Evolutionary conservation across 2,329 filamentous ascomycete species (phyloP).

Genomic region (Camptophora hylomeconis): DNA sequence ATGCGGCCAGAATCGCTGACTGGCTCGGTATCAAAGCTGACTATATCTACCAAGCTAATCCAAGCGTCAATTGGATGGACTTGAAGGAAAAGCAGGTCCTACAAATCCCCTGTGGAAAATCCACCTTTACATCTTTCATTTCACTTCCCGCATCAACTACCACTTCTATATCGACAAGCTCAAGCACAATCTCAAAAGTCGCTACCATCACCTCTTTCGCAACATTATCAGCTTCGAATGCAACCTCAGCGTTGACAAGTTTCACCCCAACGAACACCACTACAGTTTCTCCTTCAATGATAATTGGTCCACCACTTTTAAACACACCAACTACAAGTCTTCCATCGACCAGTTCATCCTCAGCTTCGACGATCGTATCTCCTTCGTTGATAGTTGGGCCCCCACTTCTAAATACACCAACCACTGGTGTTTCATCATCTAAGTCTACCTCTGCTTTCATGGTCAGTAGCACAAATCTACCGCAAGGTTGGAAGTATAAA

Average conservation of each 20-base stretch:
- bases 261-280: background rate
- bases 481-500: conserved; percentile 10
- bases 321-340: background rate
- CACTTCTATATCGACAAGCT: conserved; percentile 3
- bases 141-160: no score
- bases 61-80: conserved; percentile 10
- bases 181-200: conserved; percentile 2
- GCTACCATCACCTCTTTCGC: no score
- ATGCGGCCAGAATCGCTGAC: conserved; percentile 8
- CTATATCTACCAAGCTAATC: conserved; percentile 11
- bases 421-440: background rate
- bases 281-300: background rate
- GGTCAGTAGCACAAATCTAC: background rate
- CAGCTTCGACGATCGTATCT: conserved; percentile 1
- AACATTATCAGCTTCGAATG: no score
- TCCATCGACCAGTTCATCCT: conserved; percentile 3
- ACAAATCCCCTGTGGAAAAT: no score
- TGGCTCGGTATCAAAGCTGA: conserved; percentile 10
- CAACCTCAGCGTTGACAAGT: background rate
- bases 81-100: conserved; percentile 9
- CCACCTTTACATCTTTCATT: no score
- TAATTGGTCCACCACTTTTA: background rate
- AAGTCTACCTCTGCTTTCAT: background rate
- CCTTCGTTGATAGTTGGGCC: no score
- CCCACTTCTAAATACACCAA: background rate